Percentiles rank a stretch among this genome's conserved stretches.
Evolutionary conservation across 2,329 filamentous ascomycete species (phyloP).

Genomic region (Graphium sp.): DNA sequence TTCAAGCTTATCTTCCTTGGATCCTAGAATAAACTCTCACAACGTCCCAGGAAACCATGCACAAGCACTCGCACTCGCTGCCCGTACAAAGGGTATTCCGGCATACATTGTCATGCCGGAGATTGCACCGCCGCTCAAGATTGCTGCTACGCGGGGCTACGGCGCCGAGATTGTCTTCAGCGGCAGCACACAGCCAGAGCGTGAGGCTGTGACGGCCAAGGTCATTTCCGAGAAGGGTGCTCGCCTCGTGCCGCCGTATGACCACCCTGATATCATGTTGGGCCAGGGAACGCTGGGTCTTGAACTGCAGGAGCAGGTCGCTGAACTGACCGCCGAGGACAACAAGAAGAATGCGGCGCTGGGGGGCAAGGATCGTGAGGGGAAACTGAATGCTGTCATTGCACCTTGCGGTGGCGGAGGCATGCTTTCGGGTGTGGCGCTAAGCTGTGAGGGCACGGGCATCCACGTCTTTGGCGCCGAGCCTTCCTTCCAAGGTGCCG

Average conservation of each 20-base stretch:
- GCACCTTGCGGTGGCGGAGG: constrained; percentile 80
- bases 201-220: constrained; percentile 57
- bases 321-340: constrained; percentile 23
- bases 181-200: constrained; percentile 63
- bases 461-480: constrained; percentile 76
- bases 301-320: constrained; percentile 64
- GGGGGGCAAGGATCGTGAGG: constrained; percentile 6
- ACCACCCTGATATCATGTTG: constrained; percentile 80
- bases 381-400: constrained; percentile 52
- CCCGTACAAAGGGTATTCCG: constrained; percentile 53
- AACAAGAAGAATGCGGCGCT: constrained; percentile 3
- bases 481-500: constrained; percentile 64
- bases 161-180: constrained; percentile 67
- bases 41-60: constrained; percentile 72
- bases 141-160: constrained; percentile 64
- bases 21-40: constrained; percentile 3
- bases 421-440: constrained; percentile 68
- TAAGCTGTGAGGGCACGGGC: constrained; percentile 54
- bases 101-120: constrained; percentile 84
- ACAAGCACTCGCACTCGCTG: constrained; percentile 78
- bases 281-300: constrained; percentile 84
- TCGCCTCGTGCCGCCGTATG: constrained; percentile 73
- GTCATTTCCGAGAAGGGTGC: constrained; percentile 60
- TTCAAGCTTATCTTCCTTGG: background rate
- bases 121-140: constrained; percentile 76